Evolutionary conservation across 495 filamentous ascomycete genomes (phyloP), one percentile per base, ranked within the genome.

Genomic region (Patellaria atrata): DNA sequence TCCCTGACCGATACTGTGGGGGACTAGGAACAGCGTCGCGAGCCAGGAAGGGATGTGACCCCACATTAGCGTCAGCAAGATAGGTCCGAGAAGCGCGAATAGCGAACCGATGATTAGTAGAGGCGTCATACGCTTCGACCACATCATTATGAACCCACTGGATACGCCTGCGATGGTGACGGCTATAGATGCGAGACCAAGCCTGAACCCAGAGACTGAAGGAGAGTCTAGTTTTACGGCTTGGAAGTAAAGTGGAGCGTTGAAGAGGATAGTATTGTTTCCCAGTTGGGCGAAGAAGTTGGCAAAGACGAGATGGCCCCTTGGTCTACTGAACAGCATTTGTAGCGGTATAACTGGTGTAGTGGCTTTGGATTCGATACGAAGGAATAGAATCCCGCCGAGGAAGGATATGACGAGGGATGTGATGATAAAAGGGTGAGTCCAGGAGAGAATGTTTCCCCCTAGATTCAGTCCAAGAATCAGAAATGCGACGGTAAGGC

Each of bases 191-290:
- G 73, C 70, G 24, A 71, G 58, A 7, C 82, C 59, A 28, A 87
- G 71, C 26, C 76, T 67, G 3, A 82, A 64, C 8, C 81, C 81
- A 1, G 81, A 82, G 12, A 62, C 62, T 6, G 79, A 79, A 16
- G 81, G 74, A 14, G 61, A 68, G 9, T 77, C 72, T 25, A 83
- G 66, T 43, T 80, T 75, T 29, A 84, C 79, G 19, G 74, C 78
- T 54, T 84, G 79, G 58, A 85, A 87, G 60, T 75, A 87, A 14
- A 87, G 59, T 0, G 79, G 80, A 31, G 75, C 68, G 50, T 87
- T 85, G 57, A 85, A 87, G 28, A 79, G 53, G 44, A 82, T 69
- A 12, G 76, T 72, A 51, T 80, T 77, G 36, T 73, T 48, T 3
- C 76, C 62, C 16, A 81, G 60, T 11, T 67, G 54, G 1, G 63